Conservation (phyloP, 805 yeast genomes). For the Candida dajiaensis region DNA sequence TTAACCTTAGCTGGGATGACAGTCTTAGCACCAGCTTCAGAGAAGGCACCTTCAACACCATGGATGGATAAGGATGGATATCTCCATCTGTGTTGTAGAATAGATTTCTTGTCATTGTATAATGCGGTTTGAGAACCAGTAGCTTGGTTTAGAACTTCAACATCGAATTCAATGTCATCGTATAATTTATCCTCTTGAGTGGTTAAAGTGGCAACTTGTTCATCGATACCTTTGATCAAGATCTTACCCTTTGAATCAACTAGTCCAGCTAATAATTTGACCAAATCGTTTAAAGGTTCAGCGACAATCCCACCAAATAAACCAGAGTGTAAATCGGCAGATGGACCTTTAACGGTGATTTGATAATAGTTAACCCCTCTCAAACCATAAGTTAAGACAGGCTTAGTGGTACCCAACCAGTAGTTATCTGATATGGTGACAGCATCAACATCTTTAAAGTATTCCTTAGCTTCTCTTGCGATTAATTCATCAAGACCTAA, state of each 20-base stretch:
- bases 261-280: conserved; percentile 67
- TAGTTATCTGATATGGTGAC: conserved; percentile 96
- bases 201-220: conserved; percentile 93
- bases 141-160: conserved; percentile 81
- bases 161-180: conserved; percentile 78
- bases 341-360: conserved; percentile 78
- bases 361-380: conserved; percentile 96
- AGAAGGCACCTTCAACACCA: conserved; percentile 97
- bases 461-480: conserved; percentile 66
- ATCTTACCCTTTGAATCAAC: conserved; percentile 83
- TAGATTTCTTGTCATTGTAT: conserved; percentile 70
- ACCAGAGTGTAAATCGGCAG: conserved; percentile 96
- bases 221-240: conserved; percentile 79
- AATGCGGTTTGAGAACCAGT: conserved; percentile 83
- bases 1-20: conserved; percentile 92
- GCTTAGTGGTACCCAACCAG: conserved; percentile 97
- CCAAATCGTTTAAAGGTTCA: conserved; percentile 94
- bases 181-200: conserved; percentile 72
- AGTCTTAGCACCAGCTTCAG: conserved; percentile 93
- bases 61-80: conserved; percentile 93
- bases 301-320: conserved; percentile 95
- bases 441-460: conserved; percentile 86
- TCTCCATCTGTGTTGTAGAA: conserved; percentile 98
- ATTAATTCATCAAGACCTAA: conserved; percentile 83
- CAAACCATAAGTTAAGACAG: conserved; percentile 94